These are phyloP conservation scores for Ascochyta pisi DNA, from an alignment of 2,329 filamentous ascomycete species.

Conservation along the genomic window DNA sequence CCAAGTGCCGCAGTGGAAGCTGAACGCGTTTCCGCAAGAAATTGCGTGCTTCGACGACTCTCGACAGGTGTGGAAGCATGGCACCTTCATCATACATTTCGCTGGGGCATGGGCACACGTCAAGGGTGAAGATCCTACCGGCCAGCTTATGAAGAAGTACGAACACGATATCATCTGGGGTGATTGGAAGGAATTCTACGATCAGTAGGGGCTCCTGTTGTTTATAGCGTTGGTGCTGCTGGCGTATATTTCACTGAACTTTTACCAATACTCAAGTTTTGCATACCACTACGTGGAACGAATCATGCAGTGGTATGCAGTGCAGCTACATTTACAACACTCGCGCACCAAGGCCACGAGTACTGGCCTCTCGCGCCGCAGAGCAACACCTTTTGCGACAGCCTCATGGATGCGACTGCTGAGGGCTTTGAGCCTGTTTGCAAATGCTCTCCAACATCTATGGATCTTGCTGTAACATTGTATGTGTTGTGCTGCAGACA, in stretches of 20 bases:
- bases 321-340: neutral
- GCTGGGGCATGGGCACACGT: conserved; percentile 53
- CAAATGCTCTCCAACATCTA: too few species aligned
- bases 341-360: too few species aligned
- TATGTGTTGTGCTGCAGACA: too few species aligned
- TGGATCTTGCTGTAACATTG: too few species aligned
- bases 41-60: conserved; percentile 48
- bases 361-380: too few species aligned
- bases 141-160: conserved; percentile 50
- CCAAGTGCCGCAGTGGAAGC: conserved; percentile 47
- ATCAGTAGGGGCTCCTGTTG: neutral
- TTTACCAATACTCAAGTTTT: neutral
- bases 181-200: conserved; percentile 41
- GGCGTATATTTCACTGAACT: neutral
- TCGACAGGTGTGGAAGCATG: conserved; percentile 40
- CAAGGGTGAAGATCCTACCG: conserved; percentile 48
- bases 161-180: conserved; percentile 43
- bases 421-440: too few species aligned
- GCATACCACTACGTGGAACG: neutral
- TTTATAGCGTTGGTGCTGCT: neutral
- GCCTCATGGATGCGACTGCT: too few species aligned
- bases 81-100: conserved; percentile 51
- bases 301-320: neutral
- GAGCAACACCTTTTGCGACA: too few species aligned
- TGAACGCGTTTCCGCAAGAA: conserved; percentile 52